These are phyloP conservation scores for Coniosporium tulheliwenetii DNA, from an alignment of 2,329 filamentous ascomycete genomes.

Conservation along the genomic window DNA sequence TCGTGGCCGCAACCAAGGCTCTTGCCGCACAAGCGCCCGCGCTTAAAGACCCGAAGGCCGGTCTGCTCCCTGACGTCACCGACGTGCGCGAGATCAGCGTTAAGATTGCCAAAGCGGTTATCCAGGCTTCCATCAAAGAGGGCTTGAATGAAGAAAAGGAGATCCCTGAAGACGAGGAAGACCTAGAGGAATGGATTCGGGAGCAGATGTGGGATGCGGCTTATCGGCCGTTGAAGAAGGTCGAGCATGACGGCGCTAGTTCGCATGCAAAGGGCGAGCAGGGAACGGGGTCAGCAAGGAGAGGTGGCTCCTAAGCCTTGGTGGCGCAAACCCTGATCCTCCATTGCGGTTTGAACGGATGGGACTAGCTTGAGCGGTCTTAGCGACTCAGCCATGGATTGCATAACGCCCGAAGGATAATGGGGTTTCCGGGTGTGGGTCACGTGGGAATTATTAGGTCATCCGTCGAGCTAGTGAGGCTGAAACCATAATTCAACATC, in stretches of 20 bases:
- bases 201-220: conserved; percentile 69
- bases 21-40: conserved; percentile 59
- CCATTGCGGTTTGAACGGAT: too few relatives aligned
- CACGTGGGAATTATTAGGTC: too few relatives aligned
- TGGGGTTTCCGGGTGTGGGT: too few relatives aligned
- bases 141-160: conserved; percentile 46
- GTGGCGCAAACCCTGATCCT: too few relatives aligned
- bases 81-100: conserved; percentile 63
- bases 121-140: conserved; percentile 54
- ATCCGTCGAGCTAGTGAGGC: too few relatives aligned
- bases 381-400: too few relatives aligned
- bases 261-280: conserved; percentile 45
- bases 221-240: conserved; percentile 48
- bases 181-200: conserved; percentile 54
- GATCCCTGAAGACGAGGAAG: conserved; percentile 43
- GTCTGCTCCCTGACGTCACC: conserved; percentile 61
- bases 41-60: conserved; percentile 44
- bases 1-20: conserved; percentile 63
- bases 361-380: too few relatives aligned
- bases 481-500: too few relatives aligned
- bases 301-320: background rate
- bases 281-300: conserved; percentile 14
- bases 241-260: conserved; percentile 35
- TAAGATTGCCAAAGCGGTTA: conserved; percentile 59
- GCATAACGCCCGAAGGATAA: too few relatives aligned